Base-by-base conservation (phyloP, 176 grass and related monocot species). In the Phyllostachys edulis region DNA sequence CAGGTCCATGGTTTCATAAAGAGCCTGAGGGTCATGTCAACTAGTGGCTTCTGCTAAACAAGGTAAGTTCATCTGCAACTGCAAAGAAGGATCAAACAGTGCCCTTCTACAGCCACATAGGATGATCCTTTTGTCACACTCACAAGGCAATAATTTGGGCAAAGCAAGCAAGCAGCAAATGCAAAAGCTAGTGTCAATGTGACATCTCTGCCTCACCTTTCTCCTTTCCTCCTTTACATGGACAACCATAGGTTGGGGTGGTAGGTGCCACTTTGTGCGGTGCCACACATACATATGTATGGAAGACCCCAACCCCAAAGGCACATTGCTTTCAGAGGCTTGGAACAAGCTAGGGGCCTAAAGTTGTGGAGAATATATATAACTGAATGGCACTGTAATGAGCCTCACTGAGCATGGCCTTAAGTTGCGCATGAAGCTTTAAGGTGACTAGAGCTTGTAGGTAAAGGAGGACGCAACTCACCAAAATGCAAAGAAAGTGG, bases 231-330 rank as follows among this genome's bases (percentile, higher is more conserved):
- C 57, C n/a, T 27, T 77, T 68, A 6, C 17, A 44, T 47, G 73
- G 27, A 14, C 38, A 49, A 17, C 51, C 52, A 78, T 70, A 37
- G 40, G 41, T 15, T 70, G 21, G 67, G 39, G 40, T 21, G 2
- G 34, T 71, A 38, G 69, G 3, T 64, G 41, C 56, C 55, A 49
- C 41, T 74, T 73, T 72, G 72, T 68, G 70, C 62, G 1, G 29
- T 29, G 29, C 29, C 20, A 81, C 60, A 21, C 71, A 45, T 69
- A 63, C 42, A 55, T 27, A 56, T 39, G 29, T 29, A 69, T 49
- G 50, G 44, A 86, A 29, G 77, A 86, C 8, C 50, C 27, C 61
- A 47, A 39, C 20, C 24, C 15, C 40, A 87, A 87, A 87, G 79
- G 21, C 29, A 32, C 21, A 16, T 20, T 69, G 40, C 79, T 87